phyloP scores from a whole-genome alignment of 345 rosid genomes.

The Leavenworthia alabamica region DNA sequence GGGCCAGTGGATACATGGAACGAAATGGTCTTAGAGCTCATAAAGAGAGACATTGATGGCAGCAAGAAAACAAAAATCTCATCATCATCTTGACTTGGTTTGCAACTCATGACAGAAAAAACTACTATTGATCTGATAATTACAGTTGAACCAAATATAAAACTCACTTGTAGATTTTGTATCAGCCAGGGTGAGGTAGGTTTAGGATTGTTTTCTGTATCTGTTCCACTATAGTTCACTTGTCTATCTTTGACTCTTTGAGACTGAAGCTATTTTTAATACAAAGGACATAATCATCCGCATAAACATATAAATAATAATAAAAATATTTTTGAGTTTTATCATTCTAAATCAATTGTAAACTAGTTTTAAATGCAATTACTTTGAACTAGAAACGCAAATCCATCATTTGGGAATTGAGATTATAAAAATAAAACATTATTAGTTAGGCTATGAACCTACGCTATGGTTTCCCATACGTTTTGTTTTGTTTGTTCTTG shows the following conservation, averaged over 20 bases:
- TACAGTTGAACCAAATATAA: background rate
- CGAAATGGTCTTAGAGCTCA: conserved; percentile 73
- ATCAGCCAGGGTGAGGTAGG: conserved; percentile 9
- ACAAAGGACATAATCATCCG: background rate
- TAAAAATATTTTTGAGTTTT: background rate
- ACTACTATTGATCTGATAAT: background rate
- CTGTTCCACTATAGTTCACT: conserved; percentile 3
- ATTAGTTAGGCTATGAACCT: background rate
- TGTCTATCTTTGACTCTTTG: background rate
- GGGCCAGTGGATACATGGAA: conserved; percentile 98
- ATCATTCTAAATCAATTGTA: background rate
- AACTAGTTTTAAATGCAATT: background rate
- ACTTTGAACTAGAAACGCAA: conserved; percentile 2
- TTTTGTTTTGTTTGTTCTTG: background rate
- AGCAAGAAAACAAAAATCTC: conserved; percentile 13
- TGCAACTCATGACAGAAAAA: background rate
- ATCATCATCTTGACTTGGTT: conserved; percentile 13
- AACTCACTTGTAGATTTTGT: conserved; percentile 14
- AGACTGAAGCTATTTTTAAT: background rate
- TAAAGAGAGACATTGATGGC: conserved; percentile 60
- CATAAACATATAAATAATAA: no score
- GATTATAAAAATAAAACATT: background rate
- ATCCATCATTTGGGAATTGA: background rate
- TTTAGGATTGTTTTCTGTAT: conserved; percentile 11
- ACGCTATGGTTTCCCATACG: conserved; percentile 3